phyloP scores from a whole-genome alignment of 139 green algal genomes.

The Coelastrella sp. region DNA sequence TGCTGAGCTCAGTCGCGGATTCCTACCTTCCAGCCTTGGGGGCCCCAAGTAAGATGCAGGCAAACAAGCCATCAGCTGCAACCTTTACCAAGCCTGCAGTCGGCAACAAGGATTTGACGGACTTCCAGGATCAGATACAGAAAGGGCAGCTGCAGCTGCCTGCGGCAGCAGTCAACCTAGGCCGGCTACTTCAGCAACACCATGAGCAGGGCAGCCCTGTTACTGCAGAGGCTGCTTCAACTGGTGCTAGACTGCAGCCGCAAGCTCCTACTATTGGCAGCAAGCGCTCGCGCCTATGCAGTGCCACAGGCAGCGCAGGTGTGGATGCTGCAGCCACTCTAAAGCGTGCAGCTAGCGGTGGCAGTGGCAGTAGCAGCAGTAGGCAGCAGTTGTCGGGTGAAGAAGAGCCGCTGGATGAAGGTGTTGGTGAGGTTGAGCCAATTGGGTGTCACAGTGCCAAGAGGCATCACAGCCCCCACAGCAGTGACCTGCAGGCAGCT shows the following conservation, averaged over 20 bases:
- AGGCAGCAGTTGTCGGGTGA: constrained; percentile 15
- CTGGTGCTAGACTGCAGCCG: constrained; percentile 6
- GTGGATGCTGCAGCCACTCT: background rate
- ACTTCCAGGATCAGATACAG: background rate
- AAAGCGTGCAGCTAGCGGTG: background rate
- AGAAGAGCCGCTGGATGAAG: constrained; percentile 1
- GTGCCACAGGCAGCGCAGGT: constrained; percentile 14
- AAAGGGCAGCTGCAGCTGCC: background rate
- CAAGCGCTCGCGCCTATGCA: constrained; percentile 16
- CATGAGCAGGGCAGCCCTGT: background rate
- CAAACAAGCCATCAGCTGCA: background rate
- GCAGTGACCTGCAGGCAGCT: background rate
- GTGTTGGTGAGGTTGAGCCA: background rate
- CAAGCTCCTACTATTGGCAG: background rate
- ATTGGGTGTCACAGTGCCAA: background rate
- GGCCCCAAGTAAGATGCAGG: background rate
- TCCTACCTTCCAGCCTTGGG: background rate
- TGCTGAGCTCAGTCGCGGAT: background rate
- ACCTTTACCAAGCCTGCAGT: background rate
- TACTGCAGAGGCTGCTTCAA: background rate
- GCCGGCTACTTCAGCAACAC: background rate
- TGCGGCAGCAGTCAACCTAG: background rate
- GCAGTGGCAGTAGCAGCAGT: constrained; percentile 37
- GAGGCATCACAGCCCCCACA: background rate
- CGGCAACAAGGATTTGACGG: background rate